phyloP scores from a whole-genome alignment of 148 eudicot genomes.

The Chenopodium album region DNA sequence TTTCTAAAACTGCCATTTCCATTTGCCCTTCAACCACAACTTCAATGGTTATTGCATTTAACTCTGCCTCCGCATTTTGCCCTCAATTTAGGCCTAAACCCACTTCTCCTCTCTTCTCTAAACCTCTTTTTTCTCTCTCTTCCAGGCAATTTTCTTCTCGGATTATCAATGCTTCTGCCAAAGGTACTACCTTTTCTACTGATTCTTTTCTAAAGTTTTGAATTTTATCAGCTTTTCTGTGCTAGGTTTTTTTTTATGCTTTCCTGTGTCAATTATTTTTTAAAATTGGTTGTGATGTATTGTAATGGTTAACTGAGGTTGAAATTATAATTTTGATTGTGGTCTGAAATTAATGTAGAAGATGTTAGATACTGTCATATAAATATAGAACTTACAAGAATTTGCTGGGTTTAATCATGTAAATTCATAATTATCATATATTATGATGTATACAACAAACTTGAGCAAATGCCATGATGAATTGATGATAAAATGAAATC shows the following conservation, averaged over 20 bases:
- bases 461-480: background rate
- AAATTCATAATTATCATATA: too few species aligned
- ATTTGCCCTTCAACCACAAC: slow-evolving; percentile 4
- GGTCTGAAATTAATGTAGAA: background rate
- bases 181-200: slow-evolving; percentile 22
- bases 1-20: slow-evolving; percentile 16
- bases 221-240: background rate
- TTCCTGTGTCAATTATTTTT: background rate
- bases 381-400: background rate
- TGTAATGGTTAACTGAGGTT: background rate
- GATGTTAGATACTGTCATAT: background rate
- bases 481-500: background rate
- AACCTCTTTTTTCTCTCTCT: slow-evolving; percentile 38
- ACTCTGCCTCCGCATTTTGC: slow-evolving; percentile 43
- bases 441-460: background rate
- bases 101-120: slow-evolving; percentile 33
- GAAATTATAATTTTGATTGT: background rate
- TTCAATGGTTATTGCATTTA: slow-evolving; percentile 39
- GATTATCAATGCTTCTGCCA: slow-evolving; percentile 37
- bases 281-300: background rate
- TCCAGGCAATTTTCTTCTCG: slow-evolving; percentile 45
- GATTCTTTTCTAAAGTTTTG: slow-evolving; percentile 9
- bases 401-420: background rate
- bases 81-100: slow-evolving; percentile 45
- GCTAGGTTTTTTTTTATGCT: background rate